Conservation (phyloP, 2,329 filamentous ascomycete species). For the Monosporascus sp. region DNA sequence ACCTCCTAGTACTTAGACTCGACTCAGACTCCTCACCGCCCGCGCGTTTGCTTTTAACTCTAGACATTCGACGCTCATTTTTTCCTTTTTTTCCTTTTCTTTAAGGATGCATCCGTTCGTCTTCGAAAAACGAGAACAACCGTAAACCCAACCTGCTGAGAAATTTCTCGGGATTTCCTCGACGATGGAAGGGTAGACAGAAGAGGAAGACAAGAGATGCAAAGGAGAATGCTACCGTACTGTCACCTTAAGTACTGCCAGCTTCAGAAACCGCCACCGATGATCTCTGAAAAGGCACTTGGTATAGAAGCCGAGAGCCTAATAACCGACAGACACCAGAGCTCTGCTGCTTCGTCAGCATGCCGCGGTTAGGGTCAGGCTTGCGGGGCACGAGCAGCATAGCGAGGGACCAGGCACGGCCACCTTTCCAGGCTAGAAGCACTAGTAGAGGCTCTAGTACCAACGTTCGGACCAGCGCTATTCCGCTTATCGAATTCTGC, state of each 20-base stretch:
- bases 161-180: no score
- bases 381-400: neutral
- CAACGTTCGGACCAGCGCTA: neutral
- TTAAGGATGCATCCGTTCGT: neutral
- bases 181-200: no score
- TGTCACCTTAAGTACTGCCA: no score
- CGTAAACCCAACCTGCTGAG: no score
- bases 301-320: neutral
- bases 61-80: neutral
- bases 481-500: neutral
- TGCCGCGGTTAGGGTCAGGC: neutral
- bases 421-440: neutral
- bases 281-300: no score
- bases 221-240: no score
- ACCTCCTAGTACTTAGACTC: neutral
- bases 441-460: neutral
- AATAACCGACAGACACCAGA: neutral
- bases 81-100: no score
- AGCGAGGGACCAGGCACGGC: neutral
- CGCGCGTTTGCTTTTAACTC: no score
- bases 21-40: no score
- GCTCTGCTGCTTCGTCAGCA: neutral
- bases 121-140: neutral
- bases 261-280: no score
- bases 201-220: no score